Conservation (phyloP, 2,329 filamentous ascomycete genomes). For the Monosporascus sp. region DNA sequence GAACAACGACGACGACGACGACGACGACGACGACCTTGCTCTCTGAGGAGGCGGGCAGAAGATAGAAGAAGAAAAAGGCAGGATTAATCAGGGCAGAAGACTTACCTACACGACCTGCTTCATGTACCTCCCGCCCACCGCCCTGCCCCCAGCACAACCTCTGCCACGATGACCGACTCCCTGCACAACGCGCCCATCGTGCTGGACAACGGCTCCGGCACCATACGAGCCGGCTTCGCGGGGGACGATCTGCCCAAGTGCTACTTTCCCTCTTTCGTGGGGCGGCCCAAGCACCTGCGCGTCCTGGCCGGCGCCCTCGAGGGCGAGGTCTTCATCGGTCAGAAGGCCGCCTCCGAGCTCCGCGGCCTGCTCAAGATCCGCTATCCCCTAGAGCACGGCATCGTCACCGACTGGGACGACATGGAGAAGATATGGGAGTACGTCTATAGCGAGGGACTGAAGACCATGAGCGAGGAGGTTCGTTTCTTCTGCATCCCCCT, state of each 20-base stretch:
- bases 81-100: background rate
- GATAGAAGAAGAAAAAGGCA: background rate
- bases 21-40: background rate
- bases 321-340: slow-evolving; percentile 94
- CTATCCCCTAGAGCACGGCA: slow-evolving; percentile 94
- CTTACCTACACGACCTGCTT: background rate
- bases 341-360: slow-evolving; percentile 80
- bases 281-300: slow-evolving; percentile 88
- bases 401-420: slow-evolving; percentile 99
- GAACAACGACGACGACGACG: background rate
- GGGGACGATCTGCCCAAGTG: slow-evolving; percentile 94
- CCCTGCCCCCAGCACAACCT: background rate
- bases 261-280: slow-evolving; percentile 96
- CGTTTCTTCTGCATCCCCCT: slow-evolving; percentile 16
- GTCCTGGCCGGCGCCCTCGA: slow-evolving; percentile 95
- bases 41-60: background rate
- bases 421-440: slow-evolving; percentile 99
- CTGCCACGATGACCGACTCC: slow-evolving; percentile 46
- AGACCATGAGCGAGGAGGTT: slow-evolving; percentile 95
- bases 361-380: slow-evolving; percentile 90
- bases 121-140: background rate
- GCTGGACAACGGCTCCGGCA: slow-evolving; percentile 97
- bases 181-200: slow-evolving; percentile 98
- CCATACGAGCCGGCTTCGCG: slow-evolving; percentile 93
- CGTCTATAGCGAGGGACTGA: slow-evolving; percentile 91